phyloP scores from a whole-genome alignment of 352 stramenopile species.

The Pythium sukuiense region DNA sequence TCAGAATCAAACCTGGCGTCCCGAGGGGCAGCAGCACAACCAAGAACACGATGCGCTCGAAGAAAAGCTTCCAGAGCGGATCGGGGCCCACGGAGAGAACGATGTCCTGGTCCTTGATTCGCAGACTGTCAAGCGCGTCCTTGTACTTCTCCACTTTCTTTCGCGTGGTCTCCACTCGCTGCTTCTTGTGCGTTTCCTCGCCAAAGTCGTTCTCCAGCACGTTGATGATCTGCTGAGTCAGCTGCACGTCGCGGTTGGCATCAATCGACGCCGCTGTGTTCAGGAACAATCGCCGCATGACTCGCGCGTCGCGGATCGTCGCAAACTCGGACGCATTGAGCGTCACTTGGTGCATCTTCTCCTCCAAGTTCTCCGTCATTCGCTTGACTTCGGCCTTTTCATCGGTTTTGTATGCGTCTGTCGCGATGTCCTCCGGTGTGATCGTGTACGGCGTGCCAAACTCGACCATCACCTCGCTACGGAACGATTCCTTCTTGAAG shows the following conservation, averaged over 20 bases:
- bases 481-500: slow-evolving; percentile 84
- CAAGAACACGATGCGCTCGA: slow-evolving; percentile 67
- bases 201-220: slow-evolving; percentile 53
- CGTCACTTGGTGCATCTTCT: slow-evolving; percentile 48
- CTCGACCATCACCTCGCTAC: slow-evolving; percentile 68
- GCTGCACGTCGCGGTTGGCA: slow-evolving; percentile 66
- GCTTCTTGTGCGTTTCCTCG: slow-evolving; percentile 39
- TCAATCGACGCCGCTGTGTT: slow-evolving; percentile 63
- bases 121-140: slow-evolving; percentile 50
- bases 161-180: slow-evolving; percentile 33
- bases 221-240: slow-evolving; percentile 79
- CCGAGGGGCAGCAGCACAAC: slow-evolving; percentile 69
- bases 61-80: slow-evolving; percentile 59
- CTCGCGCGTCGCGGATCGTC: slow-evolving; percentile 55
- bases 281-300: slow-evolving; percentile 70
- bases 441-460: slow-evolving; percentile 65
- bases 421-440: slow-evolving; percentile 34
- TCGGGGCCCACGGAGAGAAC: slow-evolving; percentile 47
- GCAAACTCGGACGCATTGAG: slow-evolving; percentile 69
- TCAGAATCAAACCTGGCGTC: slow-evolving; percentile 63
- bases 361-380: slow-evolving; percentile 36
- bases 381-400: slow-evolving; percentile 44
- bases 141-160: slow-evolving; percentile 66
- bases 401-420: slow-evolving; percentile 37
- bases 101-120: slow-evolving; percentile 74